Conservation (phyloP, 139 green algal species). For the Tetraselmis striata region DNA sequence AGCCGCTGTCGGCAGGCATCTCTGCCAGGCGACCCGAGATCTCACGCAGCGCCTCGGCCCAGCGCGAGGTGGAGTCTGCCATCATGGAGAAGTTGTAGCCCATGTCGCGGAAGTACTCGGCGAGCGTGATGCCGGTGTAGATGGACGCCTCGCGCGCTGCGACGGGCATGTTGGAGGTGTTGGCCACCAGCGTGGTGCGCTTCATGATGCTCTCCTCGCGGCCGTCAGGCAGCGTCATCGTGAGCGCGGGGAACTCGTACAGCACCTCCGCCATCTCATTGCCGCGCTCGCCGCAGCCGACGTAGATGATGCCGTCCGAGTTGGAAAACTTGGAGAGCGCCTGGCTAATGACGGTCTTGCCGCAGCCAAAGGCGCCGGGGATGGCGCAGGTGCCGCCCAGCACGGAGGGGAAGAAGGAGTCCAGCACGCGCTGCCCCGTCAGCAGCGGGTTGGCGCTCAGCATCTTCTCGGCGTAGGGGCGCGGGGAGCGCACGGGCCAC, state of each 20-base stretch:
- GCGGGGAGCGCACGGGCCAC: constrained; percentile 91
- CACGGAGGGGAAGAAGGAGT: constrained; percentile 96
- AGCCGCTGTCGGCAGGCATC: constrained; percentile 93
- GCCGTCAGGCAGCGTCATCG: constrained; percentile 94
- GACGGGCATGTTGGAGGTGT: constrained; percentile 99
- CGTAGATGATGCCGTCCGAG: constrained; percentile 98
- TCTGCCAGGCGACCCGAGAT: constrained; percentile 97
- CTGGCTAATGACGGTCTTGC: constrained; percentile 98
- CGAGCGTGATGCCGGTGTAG: constrained; percentile 99
- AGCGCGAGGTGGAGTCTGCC: constrained; percentile 95
- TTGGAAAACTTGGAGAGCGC: constrained; percentile 98
- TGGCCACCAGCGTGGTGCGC: constrained; percentile 93
- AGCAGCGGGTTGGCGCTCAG: constrained; percentile 93
- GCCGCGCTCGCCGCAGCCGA: constrained; percentile 94
- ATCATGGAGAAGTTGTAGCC: constrained; percentile 98
- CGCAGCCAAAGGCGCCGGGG: constrained; percentile 96
- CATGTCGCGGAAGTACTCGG: constrained; percentile 99
- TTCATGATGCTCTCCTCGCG: constrained; percentile 99
- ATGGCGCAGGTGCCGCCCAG: constrained; percentile 96
- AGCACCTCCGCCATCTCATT: constrained; percentile 91
- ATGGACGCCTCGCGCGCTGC: constrained; percentile 97
- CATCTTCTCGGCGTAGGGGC: constrained; percentile 91
- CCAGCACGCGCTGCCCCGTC: constrained; percentile 95
- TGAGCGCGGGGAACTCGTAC: constrained; percentile 94
- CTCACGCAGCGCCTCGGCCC: constrained; percentile 97